Evolutionary conservation across 2,329 filamentous ascomycete species (phyloP), one percentile per base, ranked within the genome.

Genomic region (Ophiostoma novo-ulmi): DNA sequence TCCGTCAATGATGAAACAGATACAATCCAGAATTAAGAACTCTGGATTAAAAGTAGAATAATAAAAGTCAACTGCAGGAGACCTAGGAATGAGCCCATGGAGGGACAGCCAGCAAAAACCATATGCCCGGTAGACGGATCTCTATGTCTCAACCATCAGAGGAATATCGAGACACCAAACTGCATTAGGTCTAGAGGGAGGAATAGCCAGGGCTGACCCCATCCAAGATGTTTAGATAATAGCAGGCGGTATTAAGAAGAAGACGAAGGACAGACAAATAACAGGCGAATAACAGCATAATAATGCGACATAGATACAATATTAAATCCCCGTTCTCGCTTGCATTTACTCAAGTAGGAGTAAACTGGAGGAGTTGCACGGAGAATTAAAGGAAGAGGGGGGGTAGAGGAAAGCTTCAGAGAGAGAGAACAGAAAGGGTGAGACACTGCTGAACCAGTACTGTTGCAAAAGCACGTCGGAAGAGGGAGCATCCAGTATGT

Each of bases 121-220:
- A 58, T 58, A 58, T 55, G 52, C 31, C 52, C 52, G 52, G 52
- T 58, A 22, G 22, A 58, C 52, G 52, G 52, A 58, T 58, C n/a
- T 58, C 48, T 17, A 39, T 58, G 52, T 58, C 52, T 58, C 52
- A 58, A 39, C 10, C 38, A 17, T 7, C 52, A 58, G 52, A 26
- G 52, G 6, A 35, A 35, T 36, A 35, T 63, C 58, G 58, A 35
- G 58, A 14, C 58, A 35, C 58, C n/a, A 63, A 17, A 17, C 58
- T 63, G 26, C 14, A 63, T 63, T 36, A 5, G 58, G 58, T 8
- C 58, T 63, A 63, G 58, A 17, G 26, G 26, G n/a, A 63, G 58
- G 52, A 22, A 58, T n/a, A 31, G 26, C 26, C 55, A 61, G 55
- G 55, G 55, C 55, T 61, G 55, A 61, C 35, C 13, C 55, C 14